Conservation (phyloP, 148 eudicot genomes). For the Oxyria digyna region DNA sequence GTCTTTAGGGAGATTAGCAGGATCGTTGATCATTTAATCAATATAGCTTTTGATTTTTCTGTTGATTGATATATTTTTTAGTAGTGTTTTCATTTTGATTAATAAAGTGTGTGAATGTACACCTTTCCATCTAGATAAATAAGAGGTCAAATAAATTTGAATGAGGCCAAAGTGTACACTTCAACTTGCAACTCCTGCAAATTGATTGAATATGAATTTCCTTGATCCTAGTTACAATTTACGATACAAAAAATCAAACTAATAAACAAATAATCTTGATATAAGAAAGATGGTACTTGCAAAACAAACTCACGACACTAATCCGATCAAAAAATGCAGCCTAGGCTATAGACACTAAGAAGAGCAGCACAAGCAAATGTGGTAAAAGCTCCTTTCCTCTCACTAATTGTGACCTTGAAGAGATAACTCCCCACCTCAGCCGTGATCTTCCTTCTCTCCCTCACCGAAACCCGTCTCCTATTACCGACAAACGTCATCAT, state of each 20-base stretch:
- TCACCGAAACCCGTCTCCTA: conserved; percentile 17
- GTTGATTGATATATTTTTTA: no score
- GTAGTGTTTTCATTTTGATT: no score
- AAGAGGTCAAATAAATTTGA: no score
- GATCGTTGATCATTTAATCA: no score
- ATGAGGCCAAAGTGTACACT: no score
- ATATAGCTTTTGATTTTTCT: no score
- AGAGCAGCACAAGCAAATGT: conserved; percentile 1
- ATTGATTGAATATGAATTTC: background rate
- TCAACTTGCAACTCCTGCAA: background rate
- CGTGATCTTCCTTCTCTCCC: conserved; percentile 33
- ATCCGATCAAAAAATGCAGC: background rate
- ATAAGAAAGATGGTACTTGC: background rate
- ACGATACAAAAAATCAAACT: background rate
- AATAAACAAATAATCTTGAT: no score
- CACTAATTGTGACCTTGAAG: conserved; percentile 26
- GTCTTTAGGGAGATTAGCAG: no score
- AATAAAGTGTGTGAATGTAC: no score
- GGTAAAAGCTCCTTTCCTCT: conserved; percentile 20
- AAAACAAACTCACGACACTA: background rate
- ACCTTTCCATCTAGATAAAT: no score
- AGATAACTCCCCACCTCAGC: conserved; percentile 19
- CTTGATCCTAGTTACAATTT: background rate
- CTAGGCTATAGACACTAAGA: background rate
- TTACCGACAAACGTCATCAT: conserved; percentile 27